Conservation (phyloP, 129 eudicot genomes). For the Escallonia rubra region DNA sequence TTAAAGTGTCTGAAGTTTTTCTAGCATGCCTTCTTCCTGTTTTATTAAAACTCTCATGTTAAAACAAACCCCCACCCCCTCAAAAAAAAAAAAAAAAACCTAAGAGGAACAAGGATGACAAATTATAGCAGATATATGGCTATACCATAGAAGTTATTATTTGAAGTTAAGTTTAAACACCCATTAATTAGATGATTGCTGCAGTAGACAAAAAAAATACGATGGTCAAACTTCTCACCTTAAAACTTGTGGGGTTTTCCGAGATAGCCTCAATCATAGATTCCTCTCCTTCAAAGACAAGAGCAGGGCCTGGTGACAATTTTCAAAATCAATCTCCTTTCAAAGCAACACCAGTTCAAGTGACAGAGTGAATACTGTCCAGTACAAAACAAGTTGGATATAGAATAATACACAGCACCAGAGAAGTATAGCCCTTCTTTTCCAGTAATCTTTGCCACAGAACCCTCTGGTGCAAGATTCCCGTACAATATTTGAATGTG, state of each 20-base stretch:
- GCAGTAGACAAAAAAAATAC: conserved; percentile 2
- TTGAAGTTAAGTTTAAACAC: no score
- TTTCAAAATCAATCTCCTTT: neutral
- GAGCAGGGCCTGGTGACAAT: conserved; percentile 69
- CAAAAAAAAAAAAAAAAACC: no score
- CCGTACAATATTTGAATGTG: conserved; percentile 93
- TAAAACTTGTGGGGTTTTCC: conserved; percentile 71
- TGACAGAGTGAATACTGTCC: no score
- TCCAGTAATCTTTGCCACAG: conserved; percentile 98
- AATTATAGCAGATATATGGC: no score
- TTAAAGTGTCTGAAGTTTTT: no score
- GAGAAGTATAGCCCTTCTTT: conserved; percentile 94
- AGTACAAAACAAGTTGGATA: neutral
- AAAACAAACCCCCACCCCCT: no score
- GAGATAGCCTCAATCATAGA: conserved; percentile 88
- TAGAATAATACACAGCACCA: conserved; percentile 28
- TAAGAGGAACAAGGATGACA: no score
- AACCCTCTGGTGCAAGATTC: conserved; percentile 97
- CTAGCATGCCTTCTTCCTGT: no score
- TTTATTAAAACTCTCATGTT: no score
- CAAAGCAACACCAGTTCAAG: neutral
- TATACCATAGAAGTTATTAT: no score
- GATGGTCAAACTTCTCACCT: conserved; percentile 35
- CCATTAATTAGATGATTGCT: neutral
- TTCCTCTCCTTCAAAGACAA: conserved; percentile 97